Conservation (phyloP, 2,329 filamentous ascomycete genomes). For the Moelleriella libera region DNA sequence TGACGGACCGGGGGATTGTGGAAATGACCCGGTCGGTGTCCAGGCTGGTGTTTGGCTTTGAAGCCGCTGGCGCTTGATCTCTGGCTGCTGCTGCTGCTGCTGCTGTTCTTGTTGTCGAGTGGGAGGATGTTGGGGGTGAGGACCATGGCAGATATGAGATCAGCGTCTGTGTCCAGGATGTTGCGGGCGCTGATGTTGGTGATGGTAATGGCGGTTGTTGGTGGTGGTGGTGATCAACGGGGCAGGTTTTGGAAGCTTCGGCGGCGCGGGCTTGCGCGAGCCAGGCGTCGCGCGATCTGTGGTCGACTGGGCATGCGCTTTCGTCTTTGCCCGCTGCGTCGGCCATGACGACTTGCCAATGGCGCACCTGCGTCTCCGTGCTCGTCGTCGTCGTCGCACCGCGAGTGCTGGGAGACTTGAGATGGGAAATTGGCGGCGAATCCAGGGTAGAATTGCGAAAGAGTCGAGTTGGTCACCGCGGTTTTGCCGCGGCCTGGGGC, state of each 20-base stretch:
- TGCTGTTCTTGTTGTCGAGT: background rate
- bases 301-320: conserved; percentile 70
- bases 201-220: too few species aligned
- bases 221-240: conserved; percentile 16
- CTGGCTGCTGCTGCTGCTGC: too few species aligned
- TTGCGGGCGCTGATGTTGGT: conserved; percentile 9
- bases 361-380: too few species aligned
- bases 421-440: too few species aligned
- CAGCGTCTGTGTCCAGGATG: conserved; percentile 29
- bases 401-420: too few species aligned
- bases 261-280: conserved; percentile 51
- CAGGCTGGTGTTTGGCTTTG: conserved; percentile 23
- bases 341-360: background rate
- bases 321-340: conserved; percentile 8
- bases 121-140: conserved; percentile 8
- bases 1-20: conserved; percentile 55
- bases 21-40: conserved; percentile 60
- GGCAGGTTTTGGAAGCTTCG: conserved; percentile 15
- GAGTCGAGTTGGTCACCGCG: too few species aligned
- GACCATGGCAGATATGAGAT: conserved; percentile 27
- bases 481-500: too few species aligned
- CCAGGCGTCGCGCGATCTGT: conserved; percentile 80
- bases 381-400: too few species aligned
- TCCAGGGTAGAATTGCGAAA: too few species aligned
- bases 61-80: conserved; percentile 2